Conservation (phyloP, 305 asterid genomes). For the Ajuga reptans region DNA sequence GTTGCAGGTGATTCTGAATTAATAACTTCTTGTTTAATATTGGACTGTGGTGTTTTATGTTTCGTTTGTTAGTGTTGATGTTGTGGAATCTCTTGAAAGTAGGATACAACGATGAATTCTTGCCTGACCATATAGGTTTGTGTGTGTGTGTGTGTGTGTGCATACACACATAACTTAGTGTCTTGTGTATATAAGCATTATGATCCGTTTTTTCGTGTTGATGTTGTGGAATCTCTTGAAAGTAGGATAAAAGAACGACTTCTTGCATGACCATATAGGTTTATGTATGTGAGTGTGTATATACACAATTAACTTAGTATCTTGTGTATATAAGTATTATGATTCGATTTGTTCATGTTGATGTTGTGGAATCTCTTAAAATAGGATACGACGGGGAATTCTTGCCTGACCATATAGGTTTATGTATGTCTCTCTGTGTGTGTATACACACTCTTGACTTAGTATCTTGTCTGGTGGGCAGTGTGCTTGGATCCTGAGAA, state of each 20-base stretch:
- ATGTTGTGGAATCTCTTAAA: background rate
- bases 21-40: background rate
- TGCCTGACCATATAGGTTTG: background rate
- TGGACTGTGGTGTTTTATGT: background rate
- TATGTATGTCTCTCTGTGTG: too few relatives aligned
- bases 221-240: background rate
- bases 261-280: too few relatives aligned
- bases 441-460: background rate
- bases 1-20: background rate
- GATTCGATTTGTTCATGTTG: too few relatives aligned
- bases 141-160: too few relatives aligned
- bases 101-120: background rate
- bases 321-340: too few relatives aligned
- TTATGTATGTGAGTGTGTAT: too few relatives aligned
- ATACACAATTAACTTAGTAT: too few relatives aligned
- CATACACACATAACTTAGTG: too few relatives aligned
- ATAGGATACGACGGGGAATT: background rate
- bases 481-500: slow-evolving; percentile 75
- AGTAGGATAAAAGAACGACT: background rate
- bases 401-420: background rate
- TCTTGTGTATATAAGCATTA: background rate
- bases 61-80: background rate
- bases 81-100: background rate
- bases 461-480: slow-evolving; percentile 24
- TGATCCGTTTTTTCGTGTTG: background rate